Percentiles rank a stretch among this genome's conserved stretches.
Conservation (phyloP, 2,329 filamentous ascomycete genomes). For the Fusarium buxicola region DNA sequence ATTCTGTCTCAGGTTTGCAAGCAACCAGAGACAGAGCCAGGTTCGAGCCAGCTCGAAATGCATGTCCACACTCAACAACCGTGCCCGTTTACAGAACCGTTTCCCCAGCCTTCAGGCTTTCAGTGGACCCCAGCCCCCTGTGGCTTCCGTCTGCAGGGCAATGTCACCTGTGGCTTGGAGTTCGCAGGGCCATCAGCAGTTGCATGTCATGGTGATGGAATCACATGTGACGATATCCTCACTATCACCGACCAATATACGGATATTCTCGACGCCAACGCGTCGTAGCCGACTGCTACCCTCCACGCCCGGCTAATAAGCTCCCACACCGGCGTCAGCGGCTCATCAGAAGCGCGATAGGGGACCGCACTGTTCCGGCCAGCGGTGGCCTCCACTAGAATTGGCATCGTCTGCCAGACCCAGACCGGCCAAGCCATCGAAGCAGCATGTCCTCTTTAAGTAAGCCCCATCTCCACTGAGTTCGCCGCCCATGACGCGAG, state of each 20-base stretch:
- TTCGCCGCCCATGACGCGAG: slow-evolving; percentile 28
- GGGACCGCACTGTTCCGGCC: slow-evolving; percentile 25
- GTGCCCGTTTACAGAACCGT: too few species aligned
- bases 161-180: slow-evolving; percentile 18
- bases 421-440: slow-evolving; percentile 13
- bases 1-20: too few species aligned
- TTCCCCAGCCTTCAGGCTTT: too few species aligned
- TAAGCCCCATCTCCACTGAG: slow-evolving; percentile 43
- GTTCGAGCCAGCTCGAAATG: too few species aligned
- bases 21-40: too few species aligned
- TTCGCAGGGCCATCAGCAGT: slow-evolving; percentile 3
- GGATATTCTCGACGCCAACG: neutral
- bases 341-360: slow-evolving; percentile 28
- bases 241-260: slow-evolving; percentile 8
- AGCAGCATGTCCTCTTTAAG: slow-evolving; percentile 47
- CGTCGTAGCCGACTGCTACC: neutral
- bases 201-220: slow-evolving; percentile 13
- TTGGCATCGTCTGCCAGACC: slow-evolving; percentile 34
- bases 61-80: too few species aligned
- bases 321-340: neutral
- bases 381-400: slow-evolving; percentile 36
- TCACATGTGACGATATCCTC: slow-evolving; percentile 33
- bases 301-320: neutral
- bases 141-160: slow-evolving; percentile 13
- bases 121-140: slow-evolving; percentile 20